Percentiles rank a stretch among this genome's conserved stretches.
These are phyloP conservation scores for Eutrema japonicum DNA, from an alignment of 345 rosid genomes.

Conservation along the genomic window DNA sequence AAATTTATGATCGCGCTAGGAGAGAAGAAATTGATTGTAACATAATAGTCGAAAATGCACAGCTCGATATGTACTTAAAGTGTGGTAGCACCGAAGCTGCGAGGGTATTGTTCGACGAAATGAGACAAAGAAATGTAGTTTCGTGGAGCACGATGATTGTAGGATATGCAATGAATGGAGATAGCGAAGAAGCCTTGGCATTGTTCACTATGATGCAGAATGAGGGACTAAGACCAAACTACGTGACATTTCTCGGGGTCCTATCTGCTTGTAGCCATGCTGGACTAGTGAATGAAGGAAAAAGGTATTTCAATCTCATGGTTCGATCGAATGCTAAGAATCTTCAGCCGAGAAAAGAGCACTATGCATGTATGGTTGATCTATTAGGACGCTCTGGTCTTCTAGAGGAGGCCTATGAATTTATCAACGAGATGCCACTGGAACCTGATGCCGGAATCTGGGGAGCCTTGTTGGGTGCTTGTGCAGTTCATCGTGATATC, in stretches of 20 bases:
- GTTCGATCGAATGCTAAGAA: conserved; percentile 43
- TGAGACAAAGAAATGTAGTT: conserved; percentile 52
- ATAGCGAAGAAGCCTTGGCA: conserved; percentile 51
- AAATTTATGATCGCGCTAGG: conserved; percentile 41
- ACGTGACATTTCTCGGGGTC: conserved; percentile 51
- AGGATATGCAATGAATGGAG: conserved; percentile 56
- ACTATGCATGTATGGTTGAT: conserved; percentile 60
- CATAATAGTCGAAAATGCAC: conserved; percentile 52
- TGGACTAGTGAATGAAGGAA: conserved; percentile 50
- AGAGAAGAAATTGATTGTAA: conserved; percentile 44
- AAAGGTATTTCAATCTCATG: conserved; percentile 44
- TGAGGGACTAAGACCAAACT: conserved; percentile 47
- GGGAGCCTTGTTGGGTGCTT: conserved; percentile 58
- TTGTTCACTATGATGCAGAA: conserved; percentile 48
- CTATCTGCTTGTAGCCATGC: conserved; percentile 58
- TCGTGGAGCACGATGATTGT: conserved; percentile 58
- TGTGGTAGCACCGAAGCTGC: conserved; percentile 52
- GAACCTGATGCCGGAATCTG: conserved; percentile 52
- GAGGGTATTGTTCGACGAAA: conserved; percentile 41
- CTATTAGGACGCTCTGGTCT: conserved; percentile 52
- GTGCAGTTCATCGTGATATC: conserved; percentile 52
- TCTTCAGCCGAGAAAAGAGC: conserved; percentile 51
- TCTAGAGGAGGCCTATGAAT: conserved; percentile 49
- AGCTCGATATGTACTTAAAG: conserved; percentile 57
- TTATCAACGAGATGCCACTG: conserved; percentile 51